Evolutionary conservation across 352 stramenopile genomes (phyloP), one percentile per base, ranked within the genome.

Genomic region (Pythium volutum): DNA sequence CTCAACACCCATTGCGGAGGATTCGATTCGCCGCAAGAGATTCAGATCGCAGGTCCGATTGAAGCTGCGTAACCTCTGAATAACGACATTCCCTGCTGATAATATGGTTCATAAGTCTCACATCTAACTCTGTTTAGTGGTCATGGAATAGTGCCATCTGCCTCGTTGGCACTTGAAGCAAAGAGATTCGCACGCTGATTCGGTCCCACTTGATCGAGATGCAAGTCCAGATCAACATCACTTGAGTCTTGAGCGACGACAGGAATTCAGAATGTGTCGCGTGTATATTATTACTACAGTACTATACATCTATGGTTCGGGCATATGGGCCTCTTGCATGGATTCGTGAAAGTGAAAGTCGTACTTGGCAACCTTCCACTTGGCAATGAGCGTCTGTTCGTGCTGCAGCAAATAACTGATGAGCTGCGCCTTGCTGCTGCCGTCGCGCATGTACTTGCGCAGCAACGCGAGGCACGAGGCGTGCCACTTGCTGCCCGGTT

Each of bases 301-400:
- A 45, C 39, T 45, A 22, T 20, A 14, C n/a, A 16, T 48, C 42
- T 48, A 48, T 14, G 10, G 42, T 26, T 39, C 18, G 26, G 23
- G 14, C 1, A 56, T 6, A 38, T 20, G 48, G 2, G 50, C 58
- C 36, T 71, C 65, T 4, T 60, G 29, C 46, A 81, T 51, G 1
- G 34, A 52, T n/a, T 78, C 73, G 34, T 81, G 75, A 57, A 83
- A 87, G 22, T 66, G 62, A 33, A 79, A 85, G 63, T 85, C 70
- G 62, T 83, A 85, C 53, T 80, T 81, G 20, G 67, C 55, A 43
- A 72, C 80, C 62, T 77, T 79, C 67, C 69, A 84, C 64, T 81
- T 79, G 52, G 63, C 45, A 11, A 84, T 51, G 2, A 77, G 58
- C 18, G 64, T 51, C 15, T 64, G 56, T 16, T 71, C 64, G 43